phyloP scores from a whole-genome alignment of 495 filamentous ascomycete species.

The Lophium mytilinum region DNA sequence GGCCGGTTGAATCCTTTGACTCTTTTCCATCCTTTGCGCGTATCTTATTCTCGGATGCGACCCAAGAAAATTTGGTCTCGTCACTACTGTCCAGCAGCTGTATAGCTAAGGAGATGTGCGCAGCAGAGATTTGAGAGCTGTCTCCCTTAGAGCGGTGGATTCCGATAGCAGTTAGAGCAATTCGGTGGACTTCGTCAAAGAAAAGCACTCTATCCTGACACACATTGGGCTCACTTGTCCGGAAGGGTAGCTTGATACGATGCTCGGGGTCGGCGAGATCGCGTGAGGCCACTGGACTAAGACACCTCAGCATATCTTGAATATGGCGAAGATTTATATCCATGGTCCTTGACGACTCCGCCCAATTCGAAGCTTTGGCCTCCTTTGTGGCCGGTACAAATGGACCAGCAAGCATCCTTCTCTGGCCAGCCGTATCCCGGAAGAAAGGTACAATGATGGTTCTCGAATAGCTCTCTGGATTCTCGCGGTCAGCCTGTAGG shows the following conservation, averaged over 20 bases:
- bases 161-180: constrained; percentile 31
- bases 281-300: constrained; percentile 22
- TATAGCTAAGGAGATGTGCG: constrained; percentile 26
- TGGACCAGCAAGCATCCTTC: constrained; percentile 14
- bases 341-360: constrained; percentile 35
- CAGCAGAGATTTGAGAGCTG: neutral
- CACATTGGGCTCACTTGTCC: constrained; percentile 1
- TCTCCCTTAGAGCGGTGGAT: constrained; percentile 4
- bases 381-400: constrained; percentile 31
- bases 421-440: neutral
- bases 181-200: constrained; percentile 30
- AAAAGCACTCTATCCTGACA: constrained; percentile 19
- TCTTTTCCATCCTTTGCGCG: neutral
- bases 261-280: neutral
- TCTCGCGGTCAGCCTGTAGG: constrained; percentile 32
- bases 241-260: neutral
- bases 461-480: constrained; percentile 36
- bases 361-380: constrained; percentile 37
- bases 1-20: neutral
- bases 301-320: constrained; percentile 52
- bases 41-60: neutral
- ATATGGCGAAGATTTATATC: constrained; percentile 65
- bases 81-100: constrained; percentile 24
- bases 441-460: constrained; percentile 44
- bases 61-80: constrained; percentile 10